Evolutionary conservation across 495 filamentous ascomycete species (phyloP).

Genomic region (Sporormia fimetaria): DNA sequence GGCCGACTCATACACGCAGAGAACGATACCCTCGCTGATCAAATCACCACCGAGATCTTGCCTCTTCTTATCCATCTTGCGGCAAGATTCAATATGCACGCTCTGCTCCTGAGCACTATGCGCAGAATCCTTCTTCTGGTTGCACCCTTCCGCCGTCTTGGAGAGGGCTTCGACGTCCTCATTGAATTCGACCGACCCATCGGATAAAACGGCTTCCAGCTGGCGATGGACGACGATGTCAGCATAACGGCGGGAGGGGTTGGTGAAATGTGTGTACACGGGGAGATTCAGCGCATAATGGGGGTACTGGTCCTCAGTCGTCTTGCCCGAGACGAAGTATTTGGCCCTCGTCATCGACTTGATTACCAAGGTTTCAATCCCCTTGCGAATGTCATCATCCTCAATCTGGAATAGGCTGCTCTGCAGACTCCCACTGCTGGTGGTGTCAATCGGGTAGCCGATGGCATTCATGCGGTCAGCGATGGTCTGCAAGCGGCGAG

Average conservation of each 20-base stretch:
- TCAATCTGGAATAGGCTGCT: constrained; percentile 86
- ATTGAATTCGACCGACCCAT: constrained; percentile 69
- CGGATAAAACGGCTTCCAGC: constrained; percentile 75
- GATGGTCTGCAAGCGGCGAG: constrained; percentile 79
- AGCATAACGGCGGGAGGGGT: constrained; percentile 86
- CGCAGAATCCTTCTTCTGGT: constrained; percentile 97
- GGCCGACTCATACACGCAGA: constrained; percentile 96
- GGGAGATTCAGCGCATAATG: constrained; percentile 91
- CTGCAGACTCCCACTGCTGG: constrained; percentile 81
- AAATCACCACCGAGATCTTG: constrained; percentile 79
- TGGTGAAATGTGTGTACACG: constrained; percentile 94
- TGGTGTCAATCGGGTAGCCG: constrained; percentile 76
- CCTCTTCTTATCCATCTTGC: constrained; percentile 80
- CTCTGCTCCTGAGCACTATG: constrained; percentile 97
- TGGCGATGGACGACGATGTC: constrained; percentile 95
- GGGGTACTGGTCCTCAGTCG: constrained; percentile 57
- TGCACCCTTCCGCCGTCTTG: constrained; percentile 93
- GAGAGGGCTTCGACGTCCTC: constrained; percentile 79
- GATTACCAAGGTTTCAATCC: constrained; percentile 89
- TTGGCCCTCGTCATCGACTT: constrained; percentile 95
- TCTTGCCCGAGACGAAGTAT: constrained; percentile 74
- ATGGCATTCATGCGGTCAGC: constrained; percentile 85
- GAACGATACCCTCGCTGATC: constrained; percentile 91
- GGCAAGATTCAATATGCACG: constrained; percentile 94
- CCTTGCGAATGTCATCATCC: constrained; percentile 79